Evolutionary conservation across 2,329 filamentous ascomycete species (phyloP).

Genomic region (Orbilia ellipsospora): DNA sequence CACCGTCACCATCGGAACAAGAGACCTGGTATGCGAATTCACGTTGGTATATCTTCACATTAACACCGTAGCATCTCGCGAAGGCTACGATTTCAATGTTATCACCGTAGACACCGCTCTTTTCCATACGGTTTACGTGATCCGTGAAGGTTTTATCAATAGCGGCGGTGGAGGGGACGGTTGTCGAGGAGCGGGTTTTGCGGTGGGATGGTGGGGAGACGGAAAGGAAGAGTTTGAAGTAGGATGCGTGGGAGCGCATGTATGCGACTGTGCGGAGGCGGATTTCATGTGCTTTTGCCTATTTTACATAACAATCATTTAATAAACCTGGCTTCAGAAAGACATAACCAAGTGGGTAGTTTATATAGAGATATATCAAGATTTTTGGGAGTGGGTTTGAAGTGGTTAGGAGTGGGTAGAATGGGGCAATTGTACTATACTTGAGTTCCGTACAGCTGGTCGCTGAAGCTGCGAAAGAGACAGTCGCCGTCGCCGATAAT

Average conservation of each 20-base stretch:
- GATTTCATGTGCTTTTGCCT: slow-evolving; percentile 63
- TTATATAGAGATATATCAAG: no score
- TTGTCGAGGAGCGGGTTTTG: slow-evolving; percentile 64
- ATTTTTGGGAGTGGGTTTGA: background rate
- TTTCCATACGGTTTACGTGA: slow-evolving; percentile 71
- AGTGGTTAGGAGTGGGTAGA: slow-evolving; percentile 45
- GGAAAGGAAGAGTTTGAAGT: slow-evolving; percentile 74
- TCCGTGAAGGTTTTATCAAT: slow-evolving; percentile 67
- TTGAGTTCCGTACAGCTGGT: slow-evolving; percentile 57
- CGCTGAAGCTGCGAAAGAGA: slow-evolving; percentile 58
- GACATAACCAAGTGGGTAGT: no score
- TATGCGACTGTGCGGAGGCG: slow-evolving; percentile 68
- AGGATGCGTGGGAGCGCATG: slow-evolving; percentile 70
- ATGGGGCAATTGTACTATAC: slow-evolving; percentile 36
- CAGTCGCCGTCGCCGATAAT: slow-evolving; percentile 73
- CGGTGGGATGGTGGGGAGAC: slow-evolving; percentile 67
- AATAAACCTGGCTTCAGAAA: no score
- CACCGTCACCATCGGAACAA: slow-evolving; percentile 62
- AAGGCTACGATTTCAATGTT: slow-evolving; percentile 76
- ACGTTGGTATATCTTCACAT: slow-evolving; percentile 72
- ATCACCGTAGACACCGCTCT: slow-evolving; percentile 72
- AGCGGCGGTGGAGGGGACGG: slow-evolving; percentile 68
- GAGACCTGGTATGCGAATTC: slow-evolving; percentile 65
- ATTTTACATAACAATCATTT: slow-evolving; percentile 41
- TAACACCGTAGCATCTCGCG: slow-evolving; percentile 70